Evolutionary conservation across 2,329 filamentous ascomycete species (phyloP).

Genomic region (Aciculosporium take): DNA sequence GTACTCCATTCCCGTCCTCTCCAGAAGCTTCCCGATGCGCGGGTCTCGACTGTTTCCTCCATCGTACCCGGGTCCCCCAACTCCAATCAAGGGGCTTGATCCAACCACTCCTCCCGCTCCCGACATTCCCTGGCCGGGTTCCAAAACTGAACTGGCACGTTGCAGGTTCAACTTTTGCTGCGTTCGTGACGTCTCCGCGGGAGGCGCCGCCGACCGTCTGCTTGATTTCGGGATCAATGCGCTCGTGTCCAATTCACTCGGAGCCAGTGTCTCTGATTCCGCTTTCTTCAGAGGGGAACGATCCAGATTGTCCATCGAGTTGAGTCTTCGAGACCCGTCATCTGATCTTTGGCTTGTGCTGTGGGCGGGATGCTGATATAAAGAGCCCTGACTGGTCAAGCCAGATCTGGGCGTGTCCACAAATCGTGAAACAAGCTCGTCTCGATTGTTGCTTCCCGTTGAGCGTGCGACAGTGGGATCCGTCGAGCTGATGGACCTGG

Average conservation of each 20-base stretch:
- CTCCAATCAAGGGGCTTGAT: slow-evolving; percentile 34
- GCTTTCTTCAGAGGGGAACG: slow-evolving; percentile 12
- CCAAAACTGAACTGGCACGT: slow-evolving; percentile 57
- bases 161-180: slow-evolving; percentile 66
- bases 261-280: slow-evolving; percentile 10
- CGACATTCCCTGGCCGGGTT: slow-evolving; percentile 37
- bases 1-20: slow-evolving; percentile 59
- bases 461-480: slow-evolving; percentile 15
- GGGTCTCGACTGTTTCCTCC: slow-evolving; percentile 39
- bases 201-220: slow-evolving; percentile 24
- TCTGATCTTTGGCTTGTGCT: slow-evolving; percentile 17
- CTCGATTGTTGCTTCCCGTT: slow-evolving; percentile 23
- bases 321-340: slow-evolving; percentile 24
- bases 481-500: slow-evolving; percentile 17
- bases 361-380: slow-evolving; percentile 26
- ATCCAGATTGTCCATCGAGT: slow-evolving; percentile 26
- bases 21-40: slow-evolving; percentile 48
- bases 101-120: slow-evolving; percentile 25
- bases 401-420: slow-evolving; percentile 37
- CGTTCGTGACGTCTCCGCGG: slow-evolving; percentile 48
- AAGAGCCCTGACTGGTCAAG: slow-evolving; percentile 36
- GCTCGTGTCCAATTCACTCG: slow-evolving; percentile 25
- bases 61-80: slow-evolving; percentile 41
- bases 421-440: slow-evolving; percentile 45
- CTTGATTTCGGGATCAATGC: slow-evolving; percentile 32